Conservation (phyloP, 305 asterid genomes). For the Fraxinus paxiana region DNA sequence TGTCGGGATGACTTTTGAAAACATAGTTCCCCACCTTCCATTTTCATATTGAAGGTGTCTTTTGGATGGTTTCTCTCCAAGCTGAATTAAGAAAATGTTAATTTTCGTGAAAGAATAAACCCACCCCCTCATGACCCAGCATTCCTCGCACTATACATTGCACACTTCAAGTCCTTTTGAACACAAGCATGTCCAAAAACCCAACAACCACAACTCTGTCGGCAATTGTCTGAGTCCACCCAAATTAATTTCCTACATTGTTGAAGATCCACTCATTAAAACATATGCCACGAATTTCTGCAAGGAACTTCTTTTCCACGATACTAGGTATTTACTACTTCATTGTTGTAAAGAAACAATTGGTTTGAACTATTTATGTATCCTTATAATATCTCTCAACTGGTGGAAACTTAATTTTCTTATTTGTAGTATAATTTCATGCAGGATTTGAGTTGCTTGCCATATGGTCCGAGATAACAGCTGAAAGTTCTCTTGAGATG, state of each 20-base stretch:
- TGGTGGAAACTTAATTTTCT: not conserved
- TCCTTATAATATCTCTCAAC: not conserved
- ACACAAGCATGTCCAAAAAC: not conserved
- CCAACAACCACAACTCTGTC: not conserved
- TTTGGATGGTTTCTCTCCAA: not conserved
- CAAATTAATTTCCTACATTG: not conserved
- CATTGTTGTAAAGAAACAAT: not conserved
- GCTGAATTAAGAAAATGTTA: not conserved
- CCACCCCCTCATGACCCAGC: not conserved
- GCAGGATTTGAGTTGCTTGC: constrained; percentile 72
- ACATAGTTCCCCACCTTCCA: not conserved
- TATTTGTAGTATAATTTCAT: not conserved
- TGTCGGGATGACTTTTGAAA: not conserved
- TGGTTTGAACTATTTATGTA: not conserved
- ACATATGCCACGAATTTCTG: not conserved
- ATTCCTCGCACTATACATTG: not conserved
- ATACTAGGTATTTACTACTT: not conserved
- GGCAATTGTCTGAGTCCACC: not conserved
- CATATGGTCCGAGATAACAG: constrained; percentile 64
- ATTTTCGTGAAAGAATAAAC: not conserved
- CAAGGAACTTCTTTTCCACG: not conserved
- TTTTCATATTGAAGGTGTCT: not conserved
- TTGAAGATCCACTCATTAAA: not conserved
- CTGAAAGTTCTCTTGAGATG: constrained; percentile 79
- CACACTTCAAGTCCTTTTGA: not conserved